These are phyloP conservation scores for Dactylellina sp. DNA, from an alignment of 2,329 filamentous ascomycete genomes.

Conservation along the genomic window DNA sequence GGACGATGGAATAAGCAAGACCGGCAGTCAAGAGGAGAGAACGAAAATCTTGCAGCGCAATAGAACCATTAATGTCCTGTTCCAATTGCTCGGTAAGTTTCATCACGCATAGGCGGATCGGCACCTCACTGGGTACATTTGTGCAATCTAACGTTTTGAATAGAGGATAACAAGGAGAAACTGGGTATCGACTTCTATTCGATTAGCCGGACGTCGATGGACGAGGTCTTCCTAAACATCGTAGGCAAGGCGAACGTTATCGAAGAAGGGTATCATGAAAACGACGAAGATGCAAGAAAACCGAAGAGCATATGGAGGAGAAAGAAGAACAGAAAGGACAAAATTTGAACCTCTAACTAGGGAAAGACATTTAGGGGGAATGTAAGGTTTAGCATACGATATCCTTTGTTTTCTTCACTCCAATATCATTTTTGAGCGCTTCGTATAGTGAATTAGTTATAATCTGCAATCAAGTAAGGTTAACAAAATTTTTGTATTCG, in stretches of 20 bases:
- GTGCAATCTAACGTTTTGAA: slow-evolving; percentile 11
- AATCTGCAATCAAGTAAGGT: too few species aligned
- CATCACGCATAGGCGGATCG: background rate
- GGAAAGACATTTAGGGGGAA: background rate
- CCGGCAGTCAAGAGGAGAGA: slow-evolving; percentile 40
- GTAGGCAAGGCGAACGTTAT: slow-evolving; percentile 82
- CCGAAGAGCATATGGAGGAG: slow-evolving; percentile 33
- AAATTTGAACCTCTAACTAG: slow-evolving; percentile 1
- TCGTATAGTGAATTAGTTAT: too few species aligned
- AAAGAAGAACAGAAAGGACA: slow-evolving; percentile 24
- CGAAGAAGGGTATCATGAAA: slow-evolving; percentile 71
- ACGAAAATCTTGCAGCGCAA: slow-evolving; percentile 56
- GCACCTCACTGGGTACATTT: background rate
- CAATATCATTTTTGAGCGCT: background rate
- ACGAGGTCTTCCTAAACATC: slow-evolving; percentile 90
- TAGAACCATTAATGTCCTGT: slow-evolving; percentile 58
- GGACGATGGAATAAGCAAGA: slow-evolving; percentile 53
- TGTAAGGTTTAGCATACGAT: background rate
- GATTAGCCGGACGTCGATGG: slow-evolving; percentile 85
- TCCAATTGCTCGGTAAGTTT: slow-evolving; percentile 57
- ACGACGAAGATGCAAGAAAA: slow-evolving; percentile 54
- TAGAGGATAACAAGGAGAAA: slow-evolving; percentile 74
- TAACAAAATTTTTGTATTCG: background rate
- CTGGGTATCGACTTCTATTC: slow-evolving; percentile 87
- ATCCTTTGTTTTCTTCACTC: background rate